Evolutionary conservation across 1,284 basidiomycete species (phyloP).

Genomic region (Rugiboletus extremiorientalis): DNA sequence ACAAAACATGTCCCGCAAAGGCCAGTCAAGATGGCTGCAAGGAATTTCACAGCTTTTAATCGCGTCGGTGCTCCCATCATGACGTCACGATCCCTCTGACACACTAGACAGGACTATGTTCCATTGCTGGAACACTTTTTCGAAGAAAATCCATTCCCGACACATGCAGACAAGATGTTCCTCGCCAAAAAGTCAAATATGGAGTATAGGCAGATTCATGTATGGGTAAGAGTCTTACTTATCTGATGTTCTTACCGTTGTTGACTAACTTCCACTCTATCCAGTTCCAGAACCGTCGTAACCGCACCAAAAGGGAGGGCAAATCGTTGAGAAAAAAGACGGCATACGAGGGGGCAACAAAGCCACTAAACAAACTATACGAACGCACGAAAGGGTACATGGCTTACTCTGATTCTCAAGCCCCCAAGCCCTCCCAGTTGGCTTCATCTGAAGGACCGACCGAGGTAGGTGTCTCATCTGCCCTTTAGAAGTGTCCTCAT

Average conservation of each 20-base stretch:
- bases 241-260: fast-evolving
- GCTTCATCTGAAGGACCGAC: fast-evolving
- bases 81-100: fast-evolving
- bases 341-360: neutral
- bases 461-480: neutral
- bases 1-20: neutral
- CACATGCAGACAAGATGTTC: constrained; percentile 40
- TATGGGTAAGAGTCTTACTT: constrained; percentile 46
- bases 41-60: constrained; percentile 13
- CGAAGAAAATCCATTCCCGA: constrained; percentile 49
- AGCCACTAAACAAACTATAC: neutral
- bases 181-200: constrained; percentile 48
- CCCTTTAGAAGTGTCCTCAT: neutral
- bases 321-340: constrained; percentile 2
- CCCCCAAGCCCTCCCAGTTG: fast-evolving
- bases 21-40: fast-evolving
- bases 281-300: constrained; percentile 27
- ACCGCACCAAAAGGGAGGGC: constrained; percentile 13
- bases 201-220: constrained; percentile 53
- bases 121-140: constrained; percentile 54
- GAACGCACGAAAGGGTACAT: neutral
- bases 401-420: neutral
- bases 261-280: neutral
- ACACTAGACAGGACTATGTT: constrained; percentile 39
- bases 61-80: neutral